Evolutionary conservation across 2,329 filamentous ascomycete species (phyloP), one percentile per base, ranked within the genome.

Genomic region (Fusarium bulbicola): DNA sequence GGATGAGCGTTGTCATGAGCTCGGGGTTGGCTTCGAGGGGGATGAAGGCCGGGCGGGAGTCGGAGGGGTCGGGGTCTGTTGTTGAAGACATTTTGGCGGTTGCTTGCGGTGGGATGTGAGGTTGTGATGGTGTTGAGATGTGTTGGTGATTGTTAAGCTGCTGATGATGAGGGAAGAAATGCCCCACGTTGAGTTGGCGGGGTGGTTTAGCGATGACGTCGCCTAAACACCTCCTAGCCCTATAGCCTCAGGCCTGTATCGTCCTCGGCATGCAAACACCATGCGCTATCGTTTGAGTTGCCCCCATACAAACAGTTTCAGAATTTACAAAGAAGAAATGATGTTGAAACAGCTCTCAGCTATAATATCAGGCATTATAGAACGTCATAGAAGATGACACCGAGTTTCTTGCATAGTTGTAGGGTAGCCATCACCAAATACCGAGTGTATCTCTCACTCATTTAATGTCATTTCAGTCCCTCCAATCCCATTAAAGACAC

Each of bases 1-100:
- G 93, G 54, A 97, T 89, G 40, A 98, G 91, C 47, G 87, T 84
- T 60, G 91, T 95, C 91, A 98, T 96, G 37, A 98, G 91, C 83
- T 94, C 91, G 1, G 96, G 95, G 85, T 98, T 97, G 76, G 90
- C 90, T 79, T 92, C 90, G 80, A 89, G 87, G 28, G 87, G 88
- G 76, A 90, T 86, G 82, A 90, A 90, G 78, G 87, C 83, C 13
- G 82, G 83, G 2, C 82, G 79, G 60, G 77, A 73, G 40, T 79
- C 68, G 30, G 79, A 74, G 26, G 84, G 83, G 70, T 86, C 82
- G 59, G 84, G 85, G 74, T 84, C 79, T 34, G 80, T 82, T 30
- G 75, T 75, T 20, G 77, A 30, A 26, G 81, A 81, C 82, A 83
- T 83, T 47, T 50, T 62, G 52, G 24, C 30, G 42, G 8, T 21